These are phyloP conservation scores for Debaryomyces nepalensis DNA, from an alignment of 1,139 yeast species.

Conservation along the genomic window DNA sequence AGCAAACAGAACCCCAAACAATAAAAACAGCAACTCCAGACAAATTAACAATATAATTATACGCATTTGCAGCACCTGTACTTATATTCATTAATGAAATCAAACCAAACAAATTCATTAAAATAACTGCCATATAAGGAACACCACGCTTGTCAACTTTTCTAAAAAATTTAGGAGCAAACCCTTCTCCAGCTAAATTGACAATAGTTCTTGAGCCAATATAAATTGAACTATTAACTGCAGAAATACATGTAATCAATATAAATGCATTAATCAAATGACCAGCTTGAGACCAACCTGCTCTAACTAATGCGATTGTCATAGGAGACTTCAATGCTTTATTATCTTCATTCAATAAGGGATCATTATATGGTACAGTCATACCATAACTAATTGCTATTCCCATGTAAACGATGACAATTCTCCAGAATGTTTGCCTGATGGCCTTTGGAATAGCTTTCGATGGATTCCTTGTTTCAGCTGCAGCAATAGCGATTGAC, in stretches of 20 bases:
- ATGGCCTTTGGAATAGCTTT: constrained; percentile 62
- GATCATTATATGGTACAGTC: constrained; percentile 58
- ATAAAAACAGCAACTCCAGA: constrained; percentile 62
- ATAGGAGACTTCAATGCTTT: constrained; percentile 47
- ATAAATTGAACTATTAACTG: constrained; percentile 57
- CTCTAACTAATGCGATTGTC: constrained; percentile 46
- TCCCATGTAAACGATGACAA: constrained; percentile 58
- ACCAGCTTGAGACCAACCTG: constrained; percentile 57
- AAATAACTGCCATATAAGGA: constrained; percentile 54
- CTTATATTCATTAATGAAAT: constrained; percentile 54
- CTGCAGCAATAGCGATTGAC: constrained; percentile 59
- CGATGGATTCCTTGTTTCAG: constrained; percentile 59
- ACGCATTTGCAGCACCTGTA: constrained; percentile 59
- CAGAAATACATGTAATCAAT: constrained; percentile 55
- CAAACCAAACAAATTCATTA: constrained; percentile 54
- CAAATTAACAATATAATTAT: constrained; percentile 55
- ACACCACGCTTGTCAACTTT: constrained; percentile 52
- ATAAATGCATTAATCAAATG: constrained; percentile 57
- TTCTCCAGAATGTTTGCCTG: constrained; percentile 60
- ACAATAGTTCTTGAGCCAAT: constrained; percentile 57
- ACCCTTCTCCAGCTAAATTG: constrained; percentile 53
- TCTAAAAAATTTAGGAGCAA: constrained; percentile 50
- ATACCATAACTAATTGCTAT: constrained; percentile 56
- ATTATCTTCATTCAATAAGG: constrained; percentile 28
- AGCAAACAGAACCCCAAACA: constrained; percentile 59